phyloP scores from a whole-genome alignment of 2,329 filamentous ascomycete species.

The Venturia pyrina region DNA sequence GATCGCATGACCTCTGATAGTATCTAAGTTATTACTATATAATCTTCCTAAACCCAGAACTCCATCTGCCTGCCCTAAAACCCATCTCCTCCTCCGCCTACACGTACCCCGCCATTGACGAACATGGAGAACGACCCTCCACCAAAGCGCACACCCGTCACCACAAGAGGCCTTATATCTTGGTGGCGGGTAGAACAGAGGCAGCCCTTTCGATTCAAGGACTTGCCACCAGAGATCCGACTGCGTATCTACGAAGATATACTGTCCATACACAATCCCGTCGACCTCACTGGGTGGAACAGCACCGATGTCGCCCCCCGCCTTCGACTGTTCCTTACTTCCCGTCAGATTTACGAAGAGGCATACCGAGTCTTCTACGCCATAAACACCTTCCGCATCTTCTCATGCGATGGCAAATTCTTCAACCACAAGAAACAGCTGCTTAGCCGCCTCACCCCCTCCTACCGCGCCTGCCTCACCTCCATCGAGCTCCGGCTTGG shows the following conservation, averaged over 20 bases:
- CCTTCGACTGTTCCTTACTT: constrained; percentile 31
- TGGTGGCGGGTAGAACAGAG: not conserved
- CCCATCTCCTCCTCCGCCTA: not conserved
- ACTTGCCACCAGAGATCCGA: constrained; percentile 10
- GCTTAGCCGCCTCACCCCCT: constrained; percentile 52
- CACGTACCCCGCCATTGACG: not conserved
- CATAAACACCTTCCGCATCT: constrained; percentile 42
- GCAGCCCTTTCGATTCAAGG: constrained; percentile 14
- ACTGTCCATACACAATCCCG: constrained; percentile 15
- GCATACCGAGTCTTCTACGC: constrained; percentile 42
- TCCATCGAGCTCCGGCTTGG: constrained; percentile 62
- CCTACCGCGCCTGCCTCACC: constrained; percentile 50
- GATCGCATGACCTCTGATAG: not conserved
- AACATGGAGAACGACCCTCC: not conserved
- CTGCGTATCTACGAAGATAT: constrained; percentile 7
- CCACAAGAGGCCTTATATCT: too few relatives aligned
- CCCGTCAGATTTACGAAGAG: constrained; percentile 39
- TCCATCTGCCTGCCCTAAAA: not conserved
- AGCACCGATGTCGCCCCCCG: constrained; percentile 20
- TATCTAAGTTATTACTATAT: not conserved
- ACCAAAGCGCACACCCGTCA: not conserved
- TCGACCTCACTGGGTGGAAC: constrained; percentile 13
- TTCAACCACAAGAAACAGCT: constrained; percentile 62
- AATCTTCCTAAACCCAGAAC: not conserved
- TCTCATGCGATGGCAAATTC: constrained; percentile 46